Conservation (phyloP, 352 stramenopile species). For the Aphanomyces cochlioides region DNA sequence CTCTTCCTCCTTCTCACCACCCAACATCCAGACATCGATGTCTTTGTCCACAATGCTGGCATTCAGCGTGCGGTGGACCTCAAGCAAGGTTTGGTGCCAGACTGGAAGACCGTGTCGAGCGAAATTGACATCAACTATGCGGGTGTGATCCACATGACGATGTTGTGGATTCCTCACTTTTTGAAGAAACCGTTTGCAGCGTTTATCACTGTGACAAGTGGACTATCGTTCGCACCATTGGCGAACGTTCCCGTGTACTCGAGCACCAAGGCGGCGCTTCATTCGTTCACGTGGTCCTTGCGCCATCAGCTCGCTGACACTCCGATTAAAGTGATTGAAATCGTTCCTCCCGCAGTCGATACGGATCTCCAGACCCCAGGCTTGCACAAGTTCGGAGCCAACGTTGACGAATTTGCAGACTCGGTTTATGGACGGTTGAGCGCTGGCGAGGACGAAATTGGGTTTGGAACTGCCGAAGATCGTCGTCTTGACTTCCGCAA, state of each 20-base stretch:
- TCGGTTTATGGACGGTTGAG: slow-evolving; percentile 2
- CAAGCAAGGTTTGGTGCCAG: neutral
- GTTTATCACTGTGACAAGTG: slow-evolving; percentile 23
- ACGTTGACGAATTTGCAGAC: slow-evolving; percentile 30
- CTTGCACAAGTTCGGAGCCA: slow-evolving; percentile 22
- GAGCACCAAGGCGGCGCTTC: slow-evolving; percentile 29
- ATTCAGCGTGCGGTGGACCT: slow-evolving; percentile 26
- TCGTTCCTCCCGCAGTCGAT: slow-evolving; percentile 28
- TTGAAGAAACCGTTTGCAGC: slow-evolving; percentile 23
- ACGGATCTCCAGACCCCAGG: slow-evolving; percentile 26
- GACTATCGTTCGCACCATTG: slow-evolving; percentile 16
- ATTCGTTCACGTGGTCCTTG: slow-evolving; percentile 30
- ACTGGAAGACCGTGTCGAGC: slow-evolving; percentile 17
- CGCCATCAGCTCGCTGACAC: slow-evolving; percentile 24
- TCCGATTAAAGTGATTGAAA: slow-evolving; percentile 27
- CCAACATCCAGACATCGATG: slow-evolving; percentile 20
- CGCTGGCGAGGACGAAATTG: slow-evolving; percentile 23
- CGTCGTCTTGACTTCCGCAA: neutral
- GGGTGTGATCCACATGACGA: slow-evolving; percentile 20
- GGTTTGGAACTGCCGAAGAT: slow-evolving; percentile 14
- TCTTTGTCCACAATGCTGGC: slow-evolving; percentile 31
- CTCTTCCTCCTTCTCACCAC: slow-evolving; percentile 22
- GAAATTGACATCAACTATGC: slow-evolving; percentile 32
- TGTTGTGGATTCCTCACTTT: slow-evolving; percentile 21
- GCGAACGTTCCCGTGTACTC: slow-evolving; percentile 15